Evolutionary conservation across 2,329 filamentous ascomycete genomes (phyloP), one percentile per base, ranked within the genome.

Genomic region (Colletotrichum gloeosporioides): DNA sequence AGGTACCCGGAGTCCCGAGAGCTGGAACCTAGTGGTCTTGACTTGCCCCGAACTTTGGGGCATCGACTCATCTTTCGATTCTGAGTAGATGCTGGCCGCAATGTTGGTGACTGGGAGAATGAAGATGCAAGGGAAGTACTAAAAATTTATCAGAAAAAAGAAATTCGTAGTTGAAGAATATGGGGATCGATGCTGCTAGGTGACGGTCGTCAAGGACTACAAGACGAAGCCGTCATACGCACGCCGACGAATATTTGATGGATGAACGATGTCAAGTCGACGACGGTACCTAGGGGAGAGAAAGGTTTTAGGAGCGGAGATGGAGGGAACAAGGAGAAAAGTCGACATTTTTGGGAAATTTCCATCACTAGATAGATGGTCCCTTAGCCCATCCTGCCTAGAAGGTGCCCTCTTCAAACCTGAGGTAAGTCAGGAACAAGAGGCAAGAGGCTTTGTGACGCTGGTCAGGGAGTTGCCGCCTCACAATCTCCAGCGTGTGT

Each of bases 261-360:
- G 29, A 34, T 34, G 55, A 65, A 49, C 29, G 69, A 65, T 65
- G 29, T 31, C 69, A 15, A 36, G 29, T 36, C 59, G 36, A 34
- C 59, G 44, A 64, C 69, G 39, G 32, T 15, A 57, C 15, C 18
- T 71, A 71, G 61, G 69, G 18, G 13, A 65, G 61, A 65, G 69
- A 57, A 57, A 31, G 18, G 22, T 65, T 65, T 49, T 71, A 71
- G 69, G 69, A 31, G 29, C 61, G 69, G 69, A 53, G 31, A 27
- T 71, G 61, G 61, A 25, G 64, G 31, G 31, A 29, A 29, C 22
- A 44, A 29, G 44, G 63, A 12, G 7, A n/a, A 55, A 34, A 29
- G 18, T 12, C 39, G n/a, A 31, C 8, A 27, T 29, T 22, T 16
- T 13, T 9, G 32, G 34, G 36, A 64, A n/a, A 25, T 63, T 63